These are phyloP conservation scores for Grosmannia clavigera DNA, from an alignment of 2,329 filamentous ascomycete species.

Conservation along the genomic window DNA sequence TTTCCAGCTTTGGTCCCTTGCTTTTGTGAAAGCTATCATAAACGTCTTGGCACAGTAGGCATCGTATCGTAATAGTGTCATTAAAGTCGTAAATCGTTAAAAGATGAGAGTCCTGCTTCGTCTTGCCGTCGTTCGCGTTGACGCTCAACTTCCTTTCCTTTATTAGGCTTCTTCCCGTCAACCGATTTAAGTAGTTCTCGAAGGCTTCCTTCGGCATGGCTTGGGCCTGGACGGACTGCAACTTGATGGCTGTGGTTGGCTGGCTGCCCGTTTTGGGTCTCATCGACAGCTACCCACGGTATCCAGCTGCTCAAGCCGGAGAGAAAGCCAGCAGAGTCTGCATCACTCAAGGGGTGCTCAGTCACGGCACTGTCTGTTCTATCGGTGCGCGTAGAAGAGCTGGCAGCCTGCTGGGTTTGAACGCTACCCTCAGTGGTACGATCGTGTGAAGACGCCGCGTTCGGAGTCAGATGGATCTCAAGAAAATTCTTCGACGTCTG, in stretches of 20 bases:
- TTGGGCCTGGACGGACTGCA: not conserved
- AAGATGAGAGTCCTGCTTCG: not conserved
- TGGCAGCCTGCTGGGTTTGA: not conserved
- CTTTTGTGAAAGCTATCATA: not conserved
- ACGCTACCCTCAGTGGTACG: not conserved
- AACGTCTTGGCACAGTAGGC: no score
- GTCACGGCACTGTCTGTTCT: not conserved
- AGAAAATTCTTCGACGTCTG: constrained; percentile 42
- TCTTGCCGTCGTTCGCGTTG: not conserved
- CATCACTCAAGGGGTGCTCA: constrained; percentile 10
- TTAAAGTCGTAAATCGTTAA: not conserved
- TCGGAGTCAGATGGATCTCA: constrained; percentile 20
- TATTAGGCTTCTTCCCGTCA: constrained; percentile 14
- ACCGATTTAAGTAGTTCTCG: constrained; percentile 35
- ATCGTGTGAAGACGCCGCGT: not conserved
- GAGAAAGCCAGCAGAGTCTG: constrained; percentile 16
- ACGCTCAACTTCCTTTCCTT: constrained; percentile 15
- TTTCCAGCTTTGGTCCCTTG: not conserved
- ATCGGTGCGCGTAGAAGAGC: not conserved
- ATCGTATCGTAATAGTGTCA: not conserved
- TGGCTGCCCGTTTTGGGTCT: not conserved
- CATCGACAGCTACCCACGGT: constrained; percentile 24
- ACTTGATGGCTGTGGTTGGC: not conserved
- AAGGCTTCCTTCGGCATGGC: constrained; percentile 44
- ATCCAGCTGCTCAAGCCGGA: constrained; percentile 33